Conservation (phyloP, 169 alveolate species). For the Cryptosporidium canis region DNA sequence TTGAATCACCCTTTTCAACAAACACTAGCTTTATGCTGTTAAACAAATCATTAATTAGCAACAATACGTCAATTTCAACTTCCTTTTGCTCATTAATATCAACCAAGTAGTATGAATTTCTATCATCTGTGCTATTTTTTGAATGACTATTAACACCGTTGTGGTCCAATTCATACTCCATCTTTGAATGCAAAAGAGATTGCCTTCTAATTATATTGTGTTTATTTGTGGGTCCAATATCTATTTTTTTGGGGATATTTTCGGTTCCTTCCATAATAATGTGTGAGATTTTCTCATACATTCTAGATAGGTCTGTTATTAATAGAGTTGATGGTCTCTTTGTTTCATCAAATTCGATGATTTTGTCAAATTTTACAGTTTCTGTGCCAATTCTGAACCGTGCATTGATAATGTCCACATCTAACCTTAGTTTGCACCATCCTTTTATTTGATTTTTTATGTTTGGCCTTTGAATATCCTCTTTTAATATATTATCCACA, state of each 20-base stretch:
- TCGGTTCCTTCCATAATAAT: background rate
- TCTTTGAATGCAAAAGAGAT: conserved; percentile 15
- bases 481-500: background rate
- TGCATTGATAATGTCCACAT: background rate
- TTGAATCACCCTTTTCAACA: background rate
- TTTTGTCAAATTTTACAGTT: conserved; percentile 17
- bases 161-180: background rate
- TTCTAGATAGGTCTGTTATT: conserved; percentile 27
- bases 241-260: too few species aligned
- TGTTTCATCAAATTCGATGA: conserved; percentile 62
- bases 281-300: background rate
- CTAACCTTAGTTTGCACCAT: background rate
- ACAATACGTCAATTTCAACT: conserved; percentile 46
- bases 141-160: background rate
- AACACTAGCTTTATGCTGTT: conserved; percentile 11
- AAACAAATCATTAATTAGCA: conserved; percentile 37
- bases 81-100: conserved; percentile 64
- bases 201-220: conserved; percentile 29
- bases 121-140: background rate
- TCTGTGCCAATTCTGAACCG: background rate
- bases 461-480: background rate
- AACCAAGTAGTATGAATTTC: background rate
- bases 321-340: conserved; percentile 49
- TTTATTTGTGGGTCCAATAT: background rate
- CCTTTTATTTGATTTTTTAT: background rate